Evolutionary conservation across 768 basidiomycete species (phyloP).

Genomic region (Mycena albidolilacea): DNA sequence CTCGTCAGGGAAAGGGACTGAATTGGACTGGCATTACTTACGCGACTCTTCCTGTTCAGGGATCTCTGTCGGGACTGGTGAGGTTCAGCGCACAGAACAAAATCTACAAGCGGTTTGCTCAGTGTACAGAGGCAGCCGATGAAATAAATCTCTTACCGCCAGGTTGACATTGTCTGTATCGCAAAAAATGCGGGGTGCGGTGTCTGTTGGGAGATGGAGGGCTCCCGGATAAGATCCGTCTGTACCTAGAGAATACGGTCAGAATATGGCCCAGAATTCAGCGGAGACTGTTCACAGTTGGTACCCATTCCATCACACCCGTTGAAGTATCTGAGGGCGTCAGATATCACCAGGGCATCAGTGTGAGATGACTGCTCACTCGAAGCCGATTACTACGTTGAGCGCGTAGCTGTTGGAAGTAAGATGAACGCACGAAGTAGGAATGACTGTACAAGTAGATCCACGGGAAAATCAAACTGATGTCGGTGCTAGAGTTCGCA

Average conservation of each 20-base stretch:
- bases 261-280: not conserved
- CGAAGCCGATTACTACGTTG: not conserved
- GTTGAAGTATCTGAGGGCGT: conserved; percentile 1
- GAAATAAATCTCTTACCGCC: not conserved
- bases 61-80: too few species aligned
- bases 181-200: not conserved
- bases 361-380: not conserved
- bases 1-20: too few species aligned
- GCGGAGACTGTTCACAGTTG: not conserved
- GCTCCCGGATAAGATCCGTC: not conserved
- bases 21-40: too few species aligned
- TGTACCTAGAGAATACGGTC: not conserved
- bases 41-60: too few species aligned
- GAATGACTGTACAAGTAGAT: too few species aligned
- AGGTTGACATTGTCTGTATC: conserved; percentile 1
- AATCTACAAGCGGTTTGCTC: not conserved
- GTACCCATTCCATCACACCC: conserved; percentile 10
- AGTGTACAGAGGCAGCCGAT: not conserved
- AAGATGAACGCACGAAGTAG: not conserved
- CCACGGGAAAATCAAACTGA: not conserved
- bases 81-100: not conserved
- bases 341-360: too few species aligned
- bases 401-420: not conserved
- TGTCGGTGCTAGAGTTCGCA: not conserved
- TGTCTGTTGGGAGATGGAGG: too few species aligned